phyloP scores from a whole-genome alignment of 768 basidiomycete genomes.

The Saitozyma sp. region DNA sequence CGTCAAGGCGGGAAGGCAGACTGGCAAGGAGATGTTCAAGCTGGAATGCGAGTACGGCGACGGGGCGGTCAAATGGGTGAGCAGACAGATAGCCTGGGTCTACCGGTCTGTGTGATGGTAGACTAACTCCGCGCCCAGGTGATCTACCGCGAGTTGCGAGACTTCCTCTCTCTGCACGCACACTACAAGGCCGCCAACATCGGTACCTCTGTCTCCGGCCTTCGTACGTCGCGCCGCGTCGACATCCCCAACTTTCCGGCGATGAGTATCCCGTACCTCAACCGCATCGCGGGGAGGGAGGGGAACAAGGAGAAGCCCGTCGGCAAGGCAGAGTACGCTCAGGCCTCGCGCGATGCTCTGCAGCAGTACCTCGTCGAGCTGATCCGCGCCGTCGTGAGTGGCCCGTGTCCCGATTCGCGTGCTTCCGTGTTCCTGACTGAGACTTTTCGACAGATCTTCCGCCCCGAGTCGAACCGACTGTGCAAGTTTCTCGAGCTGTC shows the following conservation, averaged over 20 bases:
- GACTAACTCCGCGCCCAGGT: constrained; percentile 30
- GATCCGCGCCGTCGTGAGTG: constrained; percentile 80
- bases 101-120: background rate
- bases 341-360: constrained; percentile 73
- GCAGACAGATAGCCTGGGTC: constrained; percentile 52
- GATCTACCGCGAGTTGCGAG: constrained; percentile 72
- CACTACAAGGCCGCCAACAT: constrained; percentile 82
- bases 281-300: constrained; percentile 45
- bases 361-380: constrained; percentile 86
- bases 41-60: constrained; percentile 86
- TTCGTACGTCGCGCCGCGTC: constrained; percentile 66
- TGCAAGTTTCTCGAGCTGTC: constrained; percentile 90
- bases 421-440: background rate
- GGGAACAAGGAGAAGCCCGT: constrained; percentile 43
- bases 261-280: constrained; percentile 81
- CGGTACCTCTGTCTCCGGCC: constrained; percentile 56
- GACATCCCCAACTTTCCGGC: constrained; percentile 88
- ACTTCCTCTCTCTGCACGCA: constrained; percentile 84
- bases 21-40: constrained; percentile 53
- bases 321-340: constrained; percentile 49
- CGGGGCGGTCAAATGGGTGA: constrained; percentile 85
- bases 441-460: constrained; percentile 73
- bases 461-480: constrained; percentile 84
- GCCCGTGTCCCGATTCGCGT: background rate
- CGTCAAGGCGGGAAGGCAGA: constrained; percentile 29